Conservation (phyloP, 2,329 filamentous ascomycete genomes). For the Trichoderma sp. region DNA sequence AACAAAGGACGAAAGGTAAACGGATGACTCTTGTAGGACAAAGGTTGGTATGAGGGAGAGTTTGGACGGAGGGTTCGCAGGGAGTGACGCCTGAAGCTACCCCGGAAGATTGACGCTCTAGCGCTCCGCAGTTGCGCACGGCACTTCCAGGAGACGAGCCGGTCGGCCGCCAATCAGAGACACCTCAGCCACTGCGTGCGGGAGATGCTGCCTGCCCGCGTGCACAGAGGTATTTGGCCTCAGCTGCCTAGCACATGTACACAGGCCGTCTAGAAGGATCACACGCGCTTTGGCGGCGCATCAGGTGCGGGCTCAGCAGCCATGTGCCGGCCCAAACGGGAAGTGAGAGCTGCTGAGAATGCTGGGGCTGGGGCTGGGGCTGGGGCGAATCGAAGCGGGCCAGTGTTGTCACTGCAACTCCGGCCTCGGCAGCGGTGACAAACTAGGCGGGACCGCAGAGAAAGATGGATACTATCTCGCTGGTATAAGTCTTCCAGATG, state of each 20-base stretch:
- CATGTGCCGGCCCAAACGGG: slow-evolving; percentile 15
- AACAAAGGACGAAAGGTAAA: not conserved
- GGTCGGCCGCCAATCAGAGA: slow-evolving; percentile 10
- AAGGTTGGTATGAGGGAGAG: not conserved
- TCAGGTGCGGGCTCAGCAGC: slow-evolving; percentile 4
- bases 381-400: not conserved
- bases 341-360: not conserved
- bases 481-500: no score
- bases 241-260: not conserved
- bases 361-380: not conserved
- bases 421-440: slow-evolving; percentile 9
- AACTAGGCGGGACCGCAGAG: not conserved
- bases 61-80: not conserved
- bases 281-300: slow-evolving; percentile 3
- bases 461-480: not conserved
- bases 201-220: not conserved
- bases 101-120: slow-evolving; percentile 2
- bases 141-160: not conserved
- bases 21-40: slow-evolving; percentile 1
- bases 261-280: not conserved
- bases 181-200: slow-evolving; percentile 6
- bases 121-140: not conserved
- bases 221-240: not conserved
- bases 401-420: slow-evolving; percentile 8
- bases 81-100: slow-evolving; percentile 14